Conservation (phyloP, 2,329 filamentous ascomycete species). For the Biscogniauxia mediterranea region DNA sequence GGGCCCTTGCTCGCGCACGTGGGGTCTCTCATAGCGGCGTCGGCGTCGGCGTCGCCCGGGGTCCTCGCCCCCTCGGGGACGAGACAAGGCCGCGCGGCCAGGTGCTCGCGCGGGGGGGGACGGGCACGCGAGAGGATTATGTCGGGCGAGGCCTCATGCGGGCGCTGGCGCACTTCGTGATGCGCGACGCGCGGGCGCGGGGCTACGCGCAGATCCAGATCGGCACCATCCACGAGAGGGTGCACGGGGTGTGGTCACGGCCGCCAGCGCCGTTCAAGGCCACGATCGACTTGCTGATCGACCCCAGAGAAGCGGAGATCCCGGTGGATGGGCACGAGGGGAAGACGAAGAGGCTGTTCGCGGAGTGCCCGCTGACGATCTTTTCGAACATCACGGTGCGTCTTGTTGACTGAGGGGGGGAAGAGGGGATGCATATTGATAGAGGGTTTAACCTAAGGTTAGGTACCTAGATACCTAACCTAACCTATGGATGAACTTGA, state of each 20-base stretch:
- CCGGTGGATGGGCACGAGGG: no score
- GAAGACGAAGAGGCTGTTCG: not conserved
- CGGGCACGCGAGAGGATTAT: conserved; percentile 18
- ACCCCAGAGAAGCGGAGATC: no score
- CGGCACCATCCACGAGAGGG: conserved; percentile 12
- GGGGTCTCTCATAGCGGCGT: not conserved
- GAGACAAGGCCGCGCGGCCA: conserved; percentile 13
- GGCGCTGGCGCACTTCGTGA: conserved; percentile 21
- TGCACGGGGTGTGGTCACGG: conserved; percentile 17
- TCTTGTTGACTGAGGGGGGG: no score
- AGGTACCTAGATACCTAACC: no score
- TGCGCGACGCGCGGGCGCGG: conserved; percentile 23
- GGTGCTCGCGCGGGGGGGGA: conserved; percentile 20
- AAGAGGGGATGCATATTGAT: no score
- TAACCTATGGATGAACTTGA: no score
- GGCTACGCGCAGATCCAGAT: conserved; percentile 23
- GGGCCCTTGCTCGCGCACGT: not conserved
- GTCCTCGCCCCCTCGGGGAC: no score
- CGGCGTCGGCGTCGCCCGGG: no score
- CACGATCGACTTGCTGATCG: not conserved
- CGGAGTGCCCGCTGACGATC: not conserved
- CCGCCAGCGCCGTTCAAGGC: conserved; percentile 16
- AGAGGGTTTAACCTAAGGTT: no score
- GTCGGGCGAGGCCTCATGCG: conserved; percentile 23
- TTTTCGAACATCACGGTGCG: not conserved